Evolutionary conservation across 2,329 filamentous ascomycete species (phyloP).

Genomic region (Pseudogymnoascus sp.): DNA sequence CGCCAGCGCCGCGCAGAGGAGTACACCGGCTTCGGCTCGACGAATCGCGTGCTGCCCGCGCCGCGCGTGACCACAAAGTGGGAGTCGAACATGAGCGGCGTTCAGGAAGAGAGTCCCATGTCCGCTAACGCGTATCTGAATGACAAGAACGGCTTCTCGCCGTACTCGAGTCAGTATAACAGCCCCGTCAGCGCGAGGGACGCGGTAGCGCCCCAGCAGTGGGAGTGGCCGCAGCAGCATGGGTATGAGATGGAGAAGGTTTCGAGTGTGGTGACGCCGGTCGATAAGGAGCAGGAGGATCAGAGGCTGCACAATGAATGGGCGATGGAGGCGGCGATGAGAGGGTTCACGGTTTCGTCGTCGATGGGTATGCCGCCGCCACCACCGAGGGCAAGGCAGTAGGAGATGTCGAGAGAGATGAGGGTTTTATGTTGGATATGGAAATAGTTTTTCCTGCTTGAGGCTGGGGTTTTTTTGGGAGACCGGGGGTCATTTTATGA

Average conservation of each 20-base stretch:
- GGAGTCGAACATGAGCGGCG: constrained; percentile 3
- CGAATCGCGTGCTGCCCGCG: constrained; percentile 27
- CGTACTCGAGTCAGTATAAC: constrained; percentile 53
- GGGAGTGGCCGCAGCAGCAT: constrained; percentile 16
- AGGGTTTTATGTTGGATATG: background rate
- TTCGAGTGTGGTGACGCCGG: background rate
- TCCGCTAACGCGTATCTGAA: constrained; percentile 31
- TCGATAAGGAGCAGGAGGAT: constrained; percentile 8
- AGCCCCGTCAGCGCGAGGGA: constrained; percentile 39
- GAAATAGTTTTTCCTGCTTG: background rate
- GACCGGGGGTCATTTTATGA: background rate
- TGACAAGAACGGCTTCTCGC: constrained; percentile 46
- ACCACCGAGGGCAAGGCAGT: background rate
- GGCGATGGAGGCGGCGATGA: constrained; percentile 8
- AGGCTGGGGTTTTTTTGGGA: background rate
- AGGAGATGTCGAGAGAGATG: background rate
- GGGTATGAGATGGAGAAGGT: constrained; percentile 11
- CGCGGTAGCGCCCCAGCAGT: constrained; percentile 14
- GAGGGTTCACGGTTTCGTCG: constrained; percentile 10
- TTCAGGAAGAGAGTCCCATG: constrained; percentile 20
- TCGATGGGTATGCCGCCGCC: constrained; percentile 5
- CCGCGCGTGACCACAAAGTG: constrained; percentile 12
- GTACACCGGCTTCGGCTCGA: constrained; percentile 28
- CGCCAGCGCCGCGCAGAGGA: constrained; percentile 18
- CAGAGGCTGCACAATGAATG: background rate